These are phyloP conservation scores for Diaporthe citri DNA, from an alignment of 2,329 filamentous ascomycete genomes.

Conservation along the genomic window DNA sequence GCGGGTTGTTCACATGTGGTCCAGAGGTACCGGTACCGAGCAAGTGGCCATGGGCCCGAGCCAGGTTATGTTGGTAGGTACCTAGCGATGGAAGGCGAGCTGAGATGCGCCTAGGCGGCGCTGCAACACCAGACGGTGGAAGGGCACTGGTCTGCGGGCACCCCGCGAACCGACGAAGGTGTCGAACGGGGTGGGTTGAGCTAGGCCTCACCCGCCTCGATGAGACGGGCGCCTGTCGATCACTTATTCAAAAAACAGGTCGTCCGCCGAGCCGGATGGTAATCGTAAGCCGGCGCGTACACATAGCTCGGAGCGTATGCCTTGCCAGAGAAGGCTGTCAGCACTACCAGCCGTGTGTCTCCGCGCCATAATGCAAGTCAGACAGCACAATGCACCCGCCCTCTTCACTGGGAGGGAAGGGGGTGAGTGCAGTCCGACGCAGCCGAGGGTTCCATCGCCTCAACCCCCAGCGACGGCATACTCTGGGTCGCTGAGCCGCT, in stretches of 20 bases:
- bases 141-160: slow-evolving; percentile 21
- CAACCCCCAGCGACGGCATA: neutral
- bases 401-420: neutral
- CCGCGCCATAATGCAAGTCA: slow-evolving; percentile 19
- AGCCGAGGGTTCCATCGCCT: neutral
- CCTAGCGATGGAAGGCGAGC: neutral
- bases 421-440: neutral
- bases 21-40: slow-evolving; percentile 17
- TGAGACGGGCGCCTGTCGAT: slow-evolving; percentile 21
- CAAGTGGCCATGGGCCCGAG: neutral
- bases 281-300: neutral
- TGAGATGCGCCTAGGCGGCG: slow-evolving; percentile 17
- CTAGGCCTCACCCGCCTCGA: neutral
- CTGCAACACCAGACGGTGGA: neutral
- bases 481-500: neutral
- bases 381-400: neutral
- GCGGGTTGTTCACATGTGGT: too few relatives aligned
- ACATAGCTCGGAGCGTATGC: neutral
- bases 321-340: slow-evolving; percentile 16
- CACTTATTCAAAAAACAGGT: slow-evolving; percentile 10
- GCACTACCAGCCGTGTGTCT: slow-evolving; percentile 18
- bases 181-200: slow-evolving; percentile 20
- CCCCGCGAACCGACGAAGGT: neutral
- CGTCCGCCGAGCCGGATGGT: neutral
- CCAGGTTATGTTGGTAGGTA: neutral